These are phyloP conservation scores for Boletus sp. DNA, from an alignment of 768 basidiomycete species.

Conservation along the genomic window DNA sequence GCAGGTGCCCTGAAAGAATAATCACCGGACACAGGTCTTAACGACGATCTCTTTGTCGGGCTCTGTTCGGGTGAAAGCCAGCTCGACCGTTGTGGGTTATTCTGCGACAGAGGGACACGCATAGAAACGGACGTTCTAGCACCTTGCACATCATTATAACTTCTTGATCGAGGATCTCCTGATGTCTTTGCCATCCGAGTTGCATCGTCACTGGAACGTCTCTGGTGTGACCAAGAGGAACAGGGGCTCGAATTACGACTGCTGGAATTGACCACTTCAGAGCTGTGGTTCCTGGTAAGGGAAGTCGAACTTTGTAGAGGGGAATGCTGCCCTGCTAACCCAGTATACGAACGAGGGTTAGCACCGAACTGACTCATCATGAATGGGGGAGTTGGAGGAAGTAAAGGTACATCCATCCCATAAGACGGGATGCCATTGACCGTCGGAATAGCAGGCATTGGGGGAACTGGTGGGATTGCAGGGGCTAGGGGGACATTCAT, in stretches of 20 bases:
- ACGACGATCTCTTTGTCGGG: constrained; percentile 8
- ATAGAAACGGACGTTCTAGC: constrained; percentile 7
- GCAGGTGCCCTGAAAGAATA: constrained; percentile 12
- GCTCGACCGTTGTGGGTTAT: constrained; percentile 21
- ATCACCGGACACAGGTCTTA: constrained; percentile 15
- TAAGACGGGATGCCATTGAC: constrained; percentile 41
- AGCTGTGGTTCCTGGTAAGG: constrained; percentile 25
- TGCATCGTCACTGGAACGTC: constrained; percentile 32
- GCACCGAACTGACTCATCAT: constrained; percentile 59
- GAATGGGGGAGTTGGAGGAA: constrained; percentile 73
- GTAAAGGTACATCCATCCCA: constrained; percentile 60
- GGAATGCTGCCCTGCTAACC: constrained; percentile 32
- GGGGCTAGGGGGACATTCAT: constrained; percentile 9
- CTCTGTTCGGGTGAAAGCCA: constrained; percentile 22
- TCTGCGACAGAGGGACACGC: constrained; percentile 8
- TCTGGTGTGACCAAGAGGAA: constrained; percentile 24
- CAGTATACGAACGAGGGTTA: constrained; percentile 36
- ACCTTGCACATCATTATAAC: constrained; percentile 15
- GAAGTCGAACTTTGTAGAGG: constrained; percentile 20
- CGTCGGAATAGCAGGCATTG: constrained; percentile 32
- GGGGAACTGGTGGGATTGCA: constrained; percentile 37
- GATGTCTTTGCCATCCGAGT: constrained; percentile 8
- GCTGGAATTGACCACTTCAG: constrained; percentile 17
- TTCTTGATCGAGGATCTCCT: constrained; percentile 14
- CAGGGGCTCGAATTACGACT: constrained; percentile 19